Evolutionary conservation across 2,329 filamentous ascomycete genomes (phyloP).

Genomic region (Fonsecaea nubica): DNA sequence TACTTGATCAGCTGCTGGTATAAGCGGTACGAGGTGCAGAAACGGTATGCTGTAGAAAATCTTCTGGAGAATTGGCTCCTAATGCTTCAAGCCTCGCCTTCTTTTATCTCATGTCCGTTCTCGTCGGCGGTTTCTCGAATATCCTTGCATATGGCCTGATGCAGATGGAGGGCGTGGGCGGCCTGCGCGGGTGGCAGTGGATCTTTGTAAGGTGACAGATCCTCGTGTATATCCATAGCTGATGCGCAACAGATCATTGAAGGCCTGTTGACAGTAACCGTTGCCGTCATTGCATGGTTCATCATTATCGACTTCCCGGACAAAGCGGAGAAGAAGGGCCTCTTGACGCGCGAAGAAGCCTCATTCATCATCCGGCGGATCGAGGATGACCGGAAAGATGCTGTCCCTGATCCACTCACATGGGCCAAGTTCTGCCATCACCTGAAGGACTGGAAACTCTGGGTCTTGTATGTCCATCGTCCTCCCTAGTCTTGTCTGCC

Average conservation of each 20-base stretch:
- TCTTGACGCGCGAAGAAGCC: conserved; percentile 22
- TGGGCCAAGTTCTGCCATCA: conserved; percentile 54
- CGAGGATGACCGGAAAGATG: conserved; percentile 64
- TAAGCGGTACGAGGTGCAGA: conserved; percentile 34
- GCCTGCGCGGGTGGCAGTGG: conserved; percentile 42
- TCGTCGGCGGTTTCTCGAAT: conserved; percentile 30
- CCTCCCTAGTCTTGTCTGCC: neutral
- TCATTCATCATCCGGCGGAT: conserved; percentile 51
- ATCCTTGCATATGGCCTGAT: conserved; percentile 37
- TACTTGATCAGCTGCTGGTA: conserved; percentile 37
- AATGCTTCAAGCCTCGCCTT: conserved; percentile 22
- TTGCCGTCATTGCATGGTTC: conserved; percentile 40
- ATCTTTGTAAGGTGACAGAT: conserved; percentile 31
- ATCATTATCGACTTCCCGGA: conserved; percentile 45
- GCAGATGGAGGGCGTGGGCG: conserved; percentile 37
- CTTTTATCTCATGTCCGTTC: conserved; percentile 33
- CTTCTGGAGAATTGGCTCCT: neutral
- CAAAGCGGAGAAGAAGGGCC: conserved; percentile 37
- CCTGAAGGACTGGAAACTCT: conserved; percentile 63
- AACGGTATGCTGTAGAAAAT: conserved; percentile 21
- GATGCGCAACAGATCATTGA: conserved; percentile 32
- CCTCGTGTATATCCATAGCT: neutral
- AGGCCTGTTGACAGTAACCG: conserved; percentile 40
- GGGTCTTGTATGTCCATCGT: conserved; percentile 54
- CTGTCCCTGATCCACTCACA: conserved; percentile 55